Evolutionary conservation across 2,329 filamentous ascomycete species (phyloP), one percentile per base, ranked within the genome.

Genomic region (Fusarium sambucinum): DNA sequence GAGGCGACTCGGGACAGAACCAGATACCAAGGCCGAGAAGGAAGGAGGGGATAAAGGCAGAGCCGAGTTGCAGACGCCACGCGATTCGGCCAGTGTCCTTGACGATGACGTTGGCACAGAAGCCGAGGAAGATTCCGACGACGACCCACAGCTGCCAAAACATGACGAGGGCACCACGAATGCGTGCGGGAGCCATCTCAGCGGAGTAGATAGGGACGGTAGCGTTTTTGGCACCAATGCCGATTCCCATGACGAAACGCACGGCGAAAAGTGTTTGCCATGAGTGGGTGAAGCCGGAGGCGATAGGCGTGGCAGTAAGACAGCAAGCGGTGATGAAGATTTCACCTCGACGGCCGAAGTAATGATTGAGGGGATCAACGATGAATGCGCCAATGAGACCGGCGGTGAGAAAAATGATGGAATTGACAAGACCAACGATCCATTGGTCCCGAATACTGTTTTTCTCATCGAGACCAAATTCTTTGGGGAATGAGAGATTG

Each of bases 101-200:
- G 84, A 87, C 63, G 79, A 86, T 71, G 84, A 84, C 73, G 83
- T 86, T 85, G 58, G 81, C 84, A 41, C 79, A 81, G 72, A 83
- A 86, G 13, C 86, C 87, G 6, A 84, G 71, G 69, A 75, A 74
- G 55, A 74, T 73, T 13, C 74, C 88, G n/a, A 65, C 19, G 10
- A 70, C 75, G 46, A 78, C 75, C 74, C 77, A 79, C 11, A 79
- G 72, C 63, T 79, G 84, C 91, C 92, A 95, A 68, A 89, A 90
- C 91, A 95, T 94, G 69, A 94, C 91, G 5, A 95, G 82, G 13
- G 89, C 91, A 66, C 91, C 90, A 68, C 90, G 86, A 51, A 92
- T 87, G 1, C 82, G 75, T 1, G 90, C 87, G 0, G 91, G 90
- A 0, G 88, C 85, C 62, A 87, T 91, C 75, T 93, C 91, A 2